phyloP scores from a whole-genome alignment of 176 grass and related monocot genomes.

The Hsuehochloa calcarea region DNA sequence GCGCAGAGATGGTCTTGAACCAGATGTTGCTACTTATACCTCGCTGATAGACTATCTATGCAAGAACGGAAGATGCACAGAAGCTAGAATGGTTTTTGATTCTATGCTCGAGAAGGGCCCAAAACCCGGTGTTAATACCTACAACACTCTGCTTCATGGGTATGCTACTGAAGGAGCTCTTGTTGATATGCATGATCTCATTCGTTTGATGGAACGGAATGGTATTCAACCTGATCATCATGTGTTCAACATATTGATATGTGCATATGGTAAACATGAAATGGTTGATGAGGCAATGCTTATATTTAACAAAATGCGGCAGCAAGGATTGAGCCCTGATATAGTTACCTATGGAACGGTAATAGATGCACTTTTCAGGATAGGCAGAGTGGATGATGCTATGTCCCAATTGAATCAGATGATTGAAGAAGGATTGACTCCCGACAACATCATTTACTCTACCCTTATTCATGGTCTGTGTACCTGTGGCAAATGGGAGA shows the following conservation, averaged over 20 bases:
- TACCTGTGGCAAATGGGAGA: neutral
- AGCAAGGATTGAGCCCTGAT: neutral
- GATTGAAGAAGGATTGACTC: neutral
- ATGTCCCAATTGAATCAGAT: conserved; percentile 14
- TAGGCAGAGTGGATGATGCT: conserved; percentile 14
- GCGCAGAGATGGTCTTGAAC: too few relatives aligned
- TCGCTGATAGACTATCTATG: neutral
- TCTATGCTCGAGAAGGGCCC: neutral
- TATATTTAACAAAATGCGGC: neutral
- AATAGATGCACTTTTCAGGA: neutral
- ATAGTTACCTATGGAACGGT: conserved; percentile 8
- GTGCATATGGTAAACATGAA: neutral
- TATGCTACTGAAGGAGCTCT: neutral
- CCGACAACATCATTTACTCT: neutral
- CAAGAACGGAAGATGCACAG: neutral
- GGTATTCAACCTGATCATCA: neutral
- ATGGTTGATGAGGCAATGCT: neutral
- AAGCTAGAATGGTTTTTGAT: neutral
- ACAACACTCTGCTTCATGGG: neutral
- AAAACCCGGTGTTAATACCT: neutral
- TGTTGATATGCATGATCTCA: neutral
- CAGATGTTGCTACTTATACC: neutral
- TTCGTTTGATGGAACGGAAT: neutral
- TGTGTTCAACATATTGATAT: neutral
- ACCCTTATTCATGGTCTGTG: neutral